phyloP scores from a whole-genome alignment of 768 basidiomycete species.

The Pilatotrama ljubarskyi region DNA sequence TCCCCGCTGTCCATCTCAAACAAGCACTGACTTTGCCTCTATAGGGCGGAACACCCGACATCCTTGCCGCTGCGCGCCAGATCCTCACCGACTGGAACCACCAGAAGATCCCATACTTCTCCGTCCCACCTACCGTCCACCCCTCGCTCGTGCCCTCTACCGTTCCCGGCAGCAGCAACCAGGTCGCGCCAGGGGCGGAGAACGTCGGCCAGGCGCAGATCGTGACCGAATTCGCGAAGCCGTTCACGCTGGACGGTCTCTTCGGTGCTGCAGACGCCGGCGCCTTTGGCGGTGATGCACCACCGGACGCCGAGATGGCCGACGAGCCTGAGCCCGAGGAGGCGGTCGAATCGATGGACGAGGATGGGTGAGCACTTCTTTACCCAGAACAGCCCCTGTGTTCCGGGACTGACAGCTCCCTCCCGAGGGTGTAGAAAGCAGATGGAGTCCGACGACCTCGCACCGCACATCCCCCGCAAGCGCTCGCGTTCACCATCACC shows the following conservation, averaged over 20 bases:
- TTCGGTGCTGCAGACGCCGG: slow-evolving; percentile 81
- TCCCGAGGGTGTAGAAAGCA: slow-evolving; percentile 11
- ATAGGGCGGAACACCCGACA: slow-evolving; percentile 89
- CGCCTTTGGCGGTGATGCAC: slow-evolving; percentile 54
- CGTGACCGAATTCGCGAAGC: slow-evolving; percentile 63
- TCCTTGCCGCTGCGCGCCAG: slow-evolving; percentile 77
- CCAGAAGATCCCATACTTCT: slow-evolving; percentile 91
- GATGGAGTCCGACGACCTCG: slow-evolving; percentile 35
- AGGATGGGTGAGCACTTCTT: slow-evolving; percentile 36
- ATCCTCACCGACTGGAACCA: slow-evolving; percentile 93
- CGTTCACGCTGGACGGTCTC: slow-evolving; percentile 80
- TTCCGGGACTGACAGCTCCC: not conserved
- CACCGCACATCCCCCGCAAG: slow-evolving; percentile 30
- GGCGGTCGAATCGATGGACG: slow-evolving; percentile 38
- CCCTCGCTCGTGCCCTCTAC: slow-evolving; percentile 68
- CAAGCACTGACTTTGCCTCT: not conserved
- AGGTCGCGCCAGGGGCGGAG: slow-evolving; percentile 74
- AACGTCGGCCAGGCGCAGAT: slow-evolving; percentile 82
- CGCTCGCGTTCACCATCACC: slow-evolving; percentile 28
- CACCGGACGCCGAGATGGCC: slow-evolving; percentile 32
- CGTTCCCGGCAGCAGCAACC: slow-evolving; percentile 36
- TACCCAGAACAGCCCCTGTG: not conserved
- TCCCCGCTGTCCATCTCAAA: not conserved
- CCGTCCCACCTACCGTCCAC: slow-evolving; percentile 74
- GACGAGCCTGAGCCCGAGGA: slow-evolving; percentile 37